These are phyloP conservation scores for Binderoboletus segoi DNA, from an alignment of 1,284 basidiomycete genomes.

Conservation along the genomic window DNA sequence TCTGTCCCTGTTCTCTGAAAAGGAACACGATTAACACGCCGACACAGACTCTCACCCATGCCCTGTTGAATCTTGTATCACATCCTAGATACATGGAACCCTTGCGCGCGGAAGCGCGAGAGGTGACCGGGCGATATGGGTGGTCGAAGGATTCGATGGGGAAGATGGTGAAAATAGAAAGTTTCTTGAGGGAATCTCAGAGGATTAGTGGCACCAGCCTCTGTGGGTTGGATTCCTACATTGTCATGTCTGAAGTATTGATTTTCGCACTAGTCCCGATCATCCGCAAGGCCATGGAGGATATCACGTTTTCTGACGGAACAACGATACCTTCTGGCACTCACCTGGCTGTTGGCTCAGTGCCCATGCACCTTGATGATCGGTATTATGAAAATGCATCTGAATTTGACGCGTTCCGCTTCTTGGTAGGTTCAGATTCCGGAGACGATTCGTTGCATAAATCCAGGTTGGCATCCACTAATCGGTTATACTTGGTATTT, in stretches of 20 bases:
- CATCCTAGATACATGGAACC: constrained; percentile 39
- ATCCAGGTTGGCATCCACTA: constrained; percentile 35
- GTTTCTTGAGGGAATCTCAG: constrained; percentile 45
- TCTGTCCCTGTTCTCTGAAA: constrained; percentile 19
- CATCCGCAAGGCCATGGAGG: constrained; percentile 38
- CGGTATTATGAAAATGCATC: constrained; percentile 35
- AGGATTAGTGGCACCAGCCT: constrained; percentile 37
- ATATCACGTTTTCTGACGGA: constrained; percentile 46
- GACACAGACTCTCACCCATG: constrained; percentile 38
- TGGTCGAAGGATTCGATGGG: constrained; percentile 43
- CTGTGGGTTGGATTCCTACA: constrained; percentile 21
- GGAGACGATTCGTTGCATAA: constrained; percentile 20
- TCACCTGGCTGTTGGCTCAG: constrained; percentile 35
- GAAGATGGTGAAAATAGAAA: constrained; percentile 41
- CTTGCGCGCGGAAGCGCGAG: constrained; percentile 41
- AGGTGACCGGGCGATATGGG: constrained; percentile 31
- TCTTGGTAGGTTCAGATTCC: constrained; percentile 28
- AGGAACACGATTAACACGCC: background rate
- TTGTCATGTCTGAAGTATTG: background rate
- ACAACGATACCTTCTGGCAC: constrained; percentile 43
- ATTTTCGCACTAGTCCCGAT: constrained; percentile 34
- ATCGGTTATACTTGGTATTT: constrained; percentile 40
- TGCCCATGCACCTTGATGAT: constrained; percentile 40
- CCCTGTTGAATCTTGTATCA: constrained; percentile 41
- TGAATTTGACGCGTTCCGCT: constrained; percentile 43